Evolutionary conservation across 306 rosid species (phyloP).

Genomic region (Acacia acuminata): DNA sequence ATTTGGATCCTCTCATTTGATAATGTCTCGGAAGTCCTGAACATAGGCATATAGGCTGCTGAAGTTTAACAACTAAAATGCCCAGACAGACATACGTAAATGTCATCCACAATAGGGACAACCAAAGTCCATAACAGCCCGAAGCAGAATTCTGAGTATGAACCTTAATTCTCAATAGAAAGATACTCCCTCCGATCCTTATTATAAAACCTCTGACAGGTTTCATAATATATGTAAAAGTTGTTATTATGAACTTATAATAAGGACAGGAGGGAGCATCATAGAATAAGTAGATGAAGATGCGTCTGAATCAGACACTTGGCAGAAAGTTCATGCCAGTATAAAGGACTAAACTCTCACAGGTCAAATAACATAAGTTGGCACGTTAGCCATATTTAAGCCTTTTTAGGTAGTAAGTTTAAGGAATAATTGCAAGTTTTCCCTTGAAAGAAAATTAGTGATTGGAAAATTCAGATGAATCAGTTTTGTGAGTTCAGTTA

Average conservation of each 20-base stretch:
- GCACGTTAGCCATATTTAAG: neutral
- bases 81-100: neutral
- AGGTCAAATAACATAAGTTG: neutral
- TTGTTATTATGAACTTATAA: too few relatives aligned
- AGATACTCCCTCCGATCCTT: too few relatives aligned
- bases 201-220: too few relatives aligned
- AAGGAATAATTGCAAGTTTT: neutral
- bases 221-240: too few relatives aligned
- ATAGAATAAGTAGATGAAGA: neutral
- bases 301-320: neutral
- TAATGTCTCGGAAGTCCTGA: neutral
- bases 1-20: neutral
- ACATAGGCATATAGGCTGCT: too few relatives aligned
- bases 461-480: neutral
- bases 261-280: too few relatives aligned
- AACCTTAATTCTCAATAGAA: neutral
- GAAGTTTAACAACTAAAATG: too few relatives aligned
- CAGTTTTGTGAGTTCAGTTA: neutral
- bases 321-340: neutral
- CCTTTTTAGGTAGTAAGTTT: neutral
- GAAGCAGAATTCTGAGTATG: neutral
- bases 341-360: conserved; percentile 1
- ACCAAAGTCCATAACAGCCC: neutral
- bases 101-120: neutral
- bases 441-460: neutral